Percentiles rank a stretch among this genome's conserved stretches.
Evolutionary conservation across 805 yeast species (phyloP).

Genomic region (Lachancea cidri): DNA sequence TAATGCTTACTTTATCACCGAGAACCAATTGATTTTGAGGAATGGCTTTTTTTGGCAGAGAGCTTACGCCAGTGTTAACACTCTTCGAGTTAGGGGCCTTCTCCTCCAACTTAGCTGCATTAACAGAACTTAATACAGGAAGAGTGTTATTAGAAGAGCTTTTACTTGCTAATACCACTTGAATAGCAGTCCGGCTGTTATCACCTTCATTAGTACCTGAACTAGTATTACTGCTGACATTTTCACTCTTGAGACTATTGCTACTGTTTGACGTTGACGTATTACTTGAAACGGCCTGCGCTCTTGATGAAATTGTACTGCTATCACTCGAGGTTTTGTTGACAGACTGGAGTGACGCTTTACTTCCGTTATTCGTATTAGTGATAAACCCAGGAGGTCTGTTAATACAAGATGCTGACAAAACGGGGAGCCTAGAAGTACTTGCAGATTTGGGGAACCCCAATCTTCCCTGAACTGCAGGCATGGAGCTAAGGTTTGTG

Average conservation of each 20-base stretch:
- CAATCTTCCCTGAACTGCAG: not conserved
- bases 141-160: not conserved
- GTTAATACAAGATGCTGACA: not conserved
- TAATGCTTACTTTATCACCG: no score
- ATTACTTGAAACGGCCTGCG: constrained; percentile 13
- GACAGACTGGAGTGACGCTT: constrained; percentile 2
- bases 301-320: constrained; percentile 6
- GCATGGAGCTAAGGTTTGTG: not conserved
- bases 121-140: not conserved
- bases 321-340: not conserved
- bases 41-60: no score
- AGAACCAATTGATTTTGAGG: no score
- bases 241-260: constrained; percentile 14
- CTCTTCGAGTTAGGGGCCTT: no score
- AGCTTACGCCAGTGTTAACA: no score
- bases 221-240: constrained; percentile 8
- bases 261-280: constrained; percentile 9
- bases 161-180: not conserved
- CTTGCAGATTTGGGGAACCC: constrained; percentile 3
- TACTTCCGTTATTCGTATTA: constrained; percentile 2
- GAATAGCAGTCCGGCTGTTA: not conserved
- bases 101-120: no score
- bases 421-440: constrained; percentile 1
- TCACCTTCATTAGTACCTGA: constrained; percentile 5
- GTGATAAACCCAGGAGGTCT: not conserved